Percentiles rank a stretch among this genome's conserved stretches.
These are phyloP conservation scores for Scheffersomyces illinoinensis DNA, from an alignment of 1,139 yeast genomes.

Conservation along the genomic window DNA sequence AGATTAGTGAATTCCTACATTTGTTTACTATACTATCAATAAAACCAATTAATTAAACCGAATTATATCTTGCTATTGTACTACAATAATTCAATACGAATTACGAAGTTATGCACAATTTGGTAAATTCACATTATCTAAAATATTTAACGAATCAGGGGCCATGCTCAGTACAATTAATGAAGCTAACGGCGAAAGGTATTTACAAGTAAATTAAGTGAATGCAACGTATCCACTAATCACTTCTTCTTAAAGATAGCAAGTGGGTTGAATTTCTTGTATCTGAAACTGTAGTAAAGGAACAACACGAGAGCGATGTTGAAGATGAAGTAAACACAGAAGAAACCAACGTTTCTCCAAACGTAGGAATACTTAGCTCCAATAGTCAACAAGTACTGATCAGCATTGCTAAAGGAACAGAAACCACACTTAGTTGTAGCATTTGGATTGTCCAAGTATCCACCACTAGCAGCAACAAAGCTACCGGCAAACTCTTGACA, in stretches of 20 bases:
- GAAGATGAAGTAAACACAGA: conserved; percentile 56
- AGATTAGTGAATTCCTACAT: too few species aligned
- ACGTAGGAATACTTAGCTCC: conserved; percentile 47
- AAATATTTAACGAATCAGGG: not conserved
- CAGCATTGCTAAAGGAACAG: conserved; percentile 56
- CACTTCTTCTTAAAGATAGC: not conserved
- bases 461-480: conserved; percentile 30
- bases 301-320: conserved; percentile 35
- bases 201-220: not conserved
- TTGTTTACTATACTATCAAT: too few species aligned
- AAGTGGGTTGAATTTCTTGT: conserved; percentile 4
- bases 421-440: conserved; percentile 58
- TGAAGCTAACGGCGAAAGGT: not conserved
- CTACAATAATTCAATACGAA: not conserved
- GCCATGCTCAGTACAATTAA: not conserved
- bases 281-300: conserved; percentile 23
- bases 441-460: conserved; percentile 55
- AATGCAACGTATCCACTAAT: not conserved
- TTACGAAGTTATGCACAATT: too few species aligned
- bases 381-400: conserved; percentile 49
- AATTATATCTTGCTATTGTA: too few species aligned
- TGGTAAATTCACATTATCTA: not conserved
- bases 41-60: too few species aligned
- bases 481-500: conserved; percentile 53
- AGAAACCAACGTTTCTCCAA: conserved; percentile 70